Evolutionary conservation across 805 yeast species (phyloP), one percentile per base, ranked within the genome.

Genomic region (Saccharomycopsis sp.): DNA sequence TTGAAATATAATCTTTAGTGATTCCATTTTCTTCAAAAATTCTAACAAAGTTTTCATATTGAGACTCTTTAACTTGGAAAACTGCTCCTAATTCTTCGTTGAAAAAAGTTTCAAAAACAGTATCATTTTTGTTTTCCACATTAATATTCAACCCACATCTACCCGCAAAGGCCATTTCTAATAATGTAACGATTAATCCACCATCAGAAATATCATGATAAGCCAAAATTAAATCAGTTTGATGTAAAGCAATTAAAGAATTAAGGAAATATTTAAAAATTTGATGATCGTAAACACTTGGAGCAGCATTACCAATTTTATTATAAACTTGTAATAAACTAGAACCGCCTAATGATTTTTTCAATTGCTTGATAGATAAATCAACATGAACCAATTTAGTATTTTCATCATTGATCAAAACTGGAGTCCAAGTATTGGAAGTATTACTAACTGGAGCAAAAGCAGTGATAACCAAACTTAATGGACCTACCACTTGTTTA

Each of bases 181-280:
- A 64, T 34, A 84, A 66, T 8, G 97, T 79, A 33, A 82, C 78
- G 44, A 88, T 64, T 55, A 89, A 67, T 57, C 98, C 98, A 71
- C 98, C 98, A 60, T 92, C 98, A 18, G 95, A 84, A 54, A 89
- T 71, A 61, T 92, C 98, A 57, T 92, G 98, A 64, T 92, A 92
- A 3, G 96, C 83, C 56, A 79, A 69, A 12, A 92, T 88, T 32
- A 71, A 45, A 32, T 71, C 64, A 27, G 58, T 49, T 52, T 72
- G 68, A 58, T 92, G 99, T 54, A 92, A 68, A n/a, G 65, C 70
- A 44, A 79, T 67, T 45, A 85, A 63, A 12, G 94, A 67, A 36
- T 70, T 64, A 55, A 92, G 68, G 64, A 87, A 82, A 17, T 72
- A 65, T 64, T 79, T 83, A 53, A 92, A 68, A 2, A 74, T 46